phyloP scores from a whole-genome alignment of 352 stramenopile genomes.

The Thalassiosira oceanica region DNA sequence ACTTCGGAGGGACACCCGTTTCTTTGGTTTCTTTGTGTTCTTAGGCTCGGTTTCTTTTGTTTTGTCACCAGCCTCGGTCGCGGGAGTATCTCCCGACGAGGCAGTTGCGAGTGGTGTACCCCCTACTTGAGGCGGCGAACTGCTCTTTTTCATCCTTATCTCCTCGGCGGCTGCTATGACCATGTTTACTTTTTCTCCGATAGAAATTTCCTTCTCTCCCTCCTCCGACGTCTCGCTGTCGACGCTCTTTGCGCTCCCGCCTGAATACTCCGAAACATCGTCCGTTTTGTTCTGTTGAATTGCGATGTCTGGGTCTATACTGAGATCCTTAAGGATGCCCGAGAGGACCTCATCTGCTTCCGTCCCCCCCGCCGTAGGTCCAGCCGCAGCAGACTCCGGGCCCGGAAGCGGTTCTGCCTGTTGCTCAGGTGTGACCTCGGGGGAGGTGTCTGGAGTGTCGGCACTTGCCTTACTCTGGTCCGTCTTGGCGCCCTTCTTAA shows the following conservation, averaged over 20 bases:
- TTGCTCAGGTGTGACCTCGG: no score
- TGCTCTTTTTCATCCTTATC: constrained; percentile 21
- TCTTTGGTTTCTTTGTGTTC: no score
- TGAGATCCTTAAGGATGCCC: constrained; percentile 20
- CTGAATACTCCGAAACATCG: constrained; percentile 15
- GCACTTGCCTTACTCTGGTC: no score
- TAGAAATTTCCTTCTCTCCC: constrained; percentile 2
- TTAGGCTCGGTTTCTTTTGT: neutral
- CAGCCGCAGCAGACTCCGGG: no score
- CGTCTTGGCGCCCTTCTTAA: no score
- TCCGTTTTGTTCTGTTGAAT: constrained; percentile 4
- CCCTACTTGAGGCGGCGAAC: neutral
- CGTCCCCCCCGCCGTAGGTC: no score
- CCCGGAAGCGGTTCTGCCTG: no score
- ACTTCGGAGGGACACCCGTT: no score
- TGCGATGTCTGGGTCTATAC: constrained; percentile 7
- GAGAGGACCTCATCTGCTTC: constrained; percentile 10
- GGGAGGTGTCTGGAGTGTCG: no score
- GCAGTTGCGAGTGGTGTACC: neutral
- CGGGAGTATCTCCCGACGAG: neutral
- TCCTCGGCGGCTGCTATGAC: constrained; percentile 23
- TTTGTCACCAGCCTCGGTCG: neutral
- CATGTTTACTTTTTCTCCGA: neutral
- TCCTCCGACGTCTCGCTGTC: constrained; percentile 2
- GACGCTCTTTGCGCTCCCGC: constrained; percentile 10